These are phyloP conservation scores for Helminthosporium solani DNA, from an alignment of 2,329 filamentous ascomycete species.

Conservation along the genomic window DNA sequence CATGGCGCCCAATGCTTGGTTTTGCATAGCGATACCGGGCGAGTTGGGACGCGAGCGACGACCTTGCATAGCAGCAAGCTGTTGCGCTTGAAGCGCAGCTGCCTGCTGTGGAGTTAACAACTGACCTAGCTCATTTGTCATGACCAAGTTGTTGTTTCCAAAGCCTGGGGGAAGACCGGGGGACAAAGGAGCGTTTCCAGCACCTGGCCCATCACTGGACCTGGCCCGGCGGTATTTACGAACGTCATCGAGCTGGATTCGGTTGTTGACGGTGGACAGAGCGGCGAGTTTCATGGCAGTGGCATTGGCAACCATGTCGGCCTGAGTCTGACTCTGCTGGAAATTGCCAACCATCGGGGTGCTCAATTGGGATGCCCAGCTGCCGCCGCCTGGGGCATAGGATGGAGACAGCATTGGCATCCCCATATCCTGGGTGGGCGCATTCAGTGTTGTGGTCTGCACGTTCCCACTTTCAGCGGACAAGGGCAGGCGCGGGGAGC, in stretches of 20 bases:
- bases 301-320: conserved; percentile 97
- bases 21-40: conserved; percentile 77
- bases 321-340: conserved; percentile 65
- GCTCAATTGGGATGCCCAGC: conserved; percentile 98
- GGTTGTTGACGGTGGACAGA: conserved; percentile 95
- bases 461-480: conserved; percentile 67
- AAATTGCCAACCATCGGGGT: conserved; percentile 94
- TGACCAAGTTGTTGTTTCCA: conserved; percentile 76
- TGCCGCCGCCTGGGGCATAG: conserved; percentile 78
- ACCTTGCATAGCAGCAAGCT: conserved; percentile 77
- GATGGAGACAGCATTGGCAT: conserved; percentile 80
- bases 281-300: conserved; percentile 99
- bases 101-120: conserved; percentile 65
- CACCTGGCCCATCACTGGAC: conserved; percentile 76
- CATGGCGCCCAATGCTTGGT: conserved; percentile 59
- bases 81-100: conserved; percentile 64
- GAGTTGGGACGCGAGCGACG: conserved; percentile 86
- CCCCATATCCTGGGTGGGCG: conserved; percentile 66
- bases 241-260: conserved; percentile 93
- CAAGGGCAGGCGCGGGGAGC: conserved; percentile 74
- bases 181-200: conserved; percentile 62
- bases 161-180: conserved; percentile 61
- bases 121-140: conserved; percentile 93
- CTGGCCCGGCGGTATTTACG: conserved; percentile 91
- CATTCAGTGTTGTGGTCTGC: conserved; percentile 79